Evolutionary conservation across 305 asterid genomes (phyloP).

Genomic region (Fraxinus xanthoxyloides): DNA sequence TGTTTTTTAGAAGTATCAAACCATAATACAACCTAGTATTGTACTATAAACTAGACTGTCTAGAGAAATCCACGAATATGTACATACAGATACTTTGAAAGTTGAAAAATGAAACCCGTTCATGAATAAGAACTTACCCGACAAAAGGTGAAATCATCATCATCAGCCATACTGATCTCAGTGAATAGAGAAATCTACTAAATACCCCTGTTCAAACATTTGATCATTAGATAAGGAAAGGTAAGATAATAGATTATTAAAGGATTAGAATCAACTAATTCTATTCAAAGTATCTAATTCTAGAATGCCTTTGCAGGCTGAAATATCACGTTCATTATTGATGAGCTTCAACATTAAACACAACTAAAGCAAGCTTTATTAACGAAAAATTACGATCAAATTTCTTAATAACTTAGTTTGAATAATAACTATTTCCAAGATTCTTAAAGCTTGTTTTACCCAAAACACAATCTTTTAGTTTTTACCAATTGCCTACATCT

Average conservation of each 20-base stretch:
- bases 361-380: background rate
- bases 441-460: background rate
- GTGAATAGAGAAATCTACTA: background rate
- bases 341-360: slow-evolving; percentile 3
- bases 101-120: background rate
- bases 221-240: background rate
- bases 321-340: background rate
- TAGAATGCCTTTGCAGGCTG: background rate
- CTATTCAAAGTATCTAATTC: background rate
- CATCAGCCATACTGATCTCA: slow-evolving; percentile 38
- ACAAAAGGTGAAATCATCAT: slow-evolving; percentile 66
- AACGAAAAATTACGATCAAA: background rate
- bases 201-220: slow-evolving; percentile 12
- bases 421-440: background rate
- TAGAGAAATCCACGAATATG: background rate
- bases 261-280: background rate
- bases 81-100: background rate
- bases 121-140: slow-evolving; percentile 39
- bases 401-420: background rate
- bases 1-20: background rate
- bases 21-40: background rate
- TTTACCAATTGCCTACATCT: background rate
- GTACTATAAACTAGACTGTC: background rate
- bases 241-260: background rate
- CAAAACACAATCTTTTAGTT: background rate